Percentiles rank a stretch among this genome's conserved stretches.
phyloP scores from a whole-genome alignment of 495 filamentous ascomycete species.

The Penicillium psychrofluorescens region DNA sequence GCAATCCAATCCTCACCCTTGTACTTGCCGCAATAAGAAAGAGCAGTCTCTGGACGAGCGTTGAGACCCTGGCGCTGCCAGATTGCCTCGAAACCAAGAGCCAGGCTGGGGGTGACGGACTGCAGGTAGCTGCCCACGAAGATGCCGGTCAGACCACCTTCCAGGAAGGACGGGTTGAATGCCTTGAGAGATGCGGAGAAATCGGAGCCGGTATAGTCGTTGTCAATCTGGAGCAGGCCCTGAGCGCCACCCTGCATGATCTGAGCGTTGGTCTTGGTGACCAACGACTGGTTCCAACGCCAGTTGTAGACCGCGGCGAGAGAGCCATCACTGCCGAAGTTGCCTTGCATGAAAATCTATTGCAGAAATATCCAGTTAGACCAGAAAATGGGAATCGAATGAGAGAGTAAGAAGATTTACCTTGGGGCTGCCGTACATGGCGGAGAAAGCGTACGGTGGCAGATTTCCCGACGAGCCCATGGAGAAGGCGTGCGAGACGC shows the following conservation, averaged over 20 bases:
- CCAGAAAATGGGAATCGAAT: background rate
- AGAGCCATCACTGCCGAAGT: slow-evolving; percentile 80
- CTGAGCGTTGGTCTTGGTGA: slow-evolving; percentile 80
- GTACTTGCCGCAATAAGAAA: slow-evolving; percentile 87
- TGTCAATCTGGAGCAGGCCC: slow-evolving; percentile 81
- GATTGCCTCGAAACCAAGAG: slow-evolving; percentile 84
- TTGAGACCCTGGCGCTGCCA: slow-evolving; percentile 80
- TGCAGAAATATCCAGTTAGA: background rate
- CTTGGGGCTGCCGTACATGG: slow-evolving; percentile 85
- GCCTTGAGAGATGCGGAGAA: slow-evolving; percentile 87
- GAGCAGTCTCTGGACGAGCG: slow-evolving; percentile 71
- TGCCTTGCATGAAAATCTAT: slow-evolving; percentile 92
- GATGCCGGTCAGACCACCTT: slow-evolving; percentile 89
- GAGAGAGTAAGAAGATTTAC: slow-evolving; percentile 35
- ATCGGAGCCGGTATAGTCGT: slow-evolving; percentile 87
- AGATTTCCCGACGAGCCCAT: slow-evolving; percentile 75
- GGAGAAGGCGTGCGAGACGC: slow-evolving; percentile 91
- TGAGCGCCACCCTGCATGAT: slow-evolving; percentile 58
- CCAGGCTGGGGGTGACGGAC: slow-evolving; percentile 77
- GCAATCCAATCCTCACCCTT: slow-evolving; percentile 87
- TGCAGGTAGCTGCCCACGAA: slow-evolving; percentile 94
- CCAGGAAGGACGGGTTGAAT: slow-evolving; percentile 86
- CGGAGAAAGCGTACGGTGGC: slow-evolving; percentile 90
- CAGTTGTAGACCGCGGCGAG: slow-evolving; percentile 84
- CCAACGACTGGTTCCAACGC: slow-evolving; percentile 66